Base-by-base conservation (phyloP, 805 yeast genomes). In the Monosporozyma aquatica region DNA sequence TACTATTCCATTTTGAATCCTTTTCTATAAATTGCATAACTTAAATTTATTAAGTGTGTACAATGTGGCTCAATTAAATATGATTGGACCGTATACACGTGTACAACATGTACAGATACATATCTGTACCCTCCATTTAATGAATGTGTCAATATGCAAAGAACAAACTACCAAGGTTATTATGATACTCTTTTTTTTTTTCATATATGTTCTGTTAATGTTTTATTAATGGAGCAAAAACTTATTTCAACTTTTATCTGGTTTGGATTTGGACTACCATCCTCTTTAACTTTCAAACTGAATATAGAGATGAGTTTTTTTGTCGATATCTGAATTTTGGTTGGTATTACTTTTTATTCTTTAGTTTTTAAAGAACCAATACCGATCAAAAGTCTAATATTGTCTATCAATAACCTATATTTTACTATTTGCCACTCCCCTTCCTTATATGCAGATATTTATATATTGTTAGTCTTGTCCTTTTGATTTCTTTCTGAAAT, bases 111-210 rank as follows among this genome's bases (percentile, higher is more conserved):
- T 26, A 37, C 39, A 26, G 23, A 38, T 39, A 25, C 36, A 15
- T 40, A 32, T 38, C n/a, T 23, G 30, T 37, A 39, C 32, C 27
- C 39, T 38, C 27, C 52, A 50, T 49, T 50, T 53, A 51, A 41
- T 49, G 55, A 55, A 61, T 61, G 65, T 61, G 65, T 61, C 65
- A 50, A 47, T 61, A 61, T 59, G 65, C 64, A 52, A 49, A 61
- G 53, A 53, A 41, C 14, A 47, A 50, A 23, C 25, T 13, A 37
- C 10, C 22, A 34, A 32, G 35, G 35, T 32, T 32, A 32, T 17
- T n/a, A n/a, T n/a, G n/a, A n/a, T n/a, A n/a, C 18, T 5, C 9
- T 8, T 4, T 32, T 6, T 10, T 11, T 10, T 9, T 18, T 15
- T 32, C 6, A 23, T 23, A 23, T 23, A 23, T 10, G 35, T 32